These are phyloP conservation scores for Coprinellus micaceus DNA, from an alignment of 768 basidiomycete species.

Conservation along the genomic window DNA sequence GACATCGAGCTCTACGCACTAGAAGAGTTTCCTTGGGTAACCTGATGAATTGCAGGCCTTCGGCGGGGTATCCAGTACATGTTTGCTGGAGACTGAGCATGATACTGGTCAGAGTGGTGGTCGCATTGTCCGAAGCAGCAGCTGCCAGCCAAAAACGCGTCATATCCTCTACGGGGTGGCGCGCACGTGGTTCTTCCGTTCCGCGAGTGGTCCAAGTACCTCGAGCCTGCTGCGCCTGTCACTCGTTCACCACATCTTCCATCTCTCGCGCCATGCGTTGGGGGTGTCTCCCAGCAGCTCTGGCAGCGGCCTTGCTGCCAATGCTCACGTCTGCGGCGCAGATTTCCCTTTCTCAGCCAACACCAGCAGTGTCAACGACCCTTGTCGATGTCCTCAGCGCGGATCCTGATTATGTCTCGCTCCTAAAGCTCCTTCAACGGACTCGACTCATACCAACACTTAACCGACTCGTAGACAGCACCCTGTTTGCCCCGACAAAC, in stretches of 20 bases:
- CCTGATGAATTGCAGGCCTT: constrained; percentile 52
- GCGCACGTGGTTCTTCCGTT: constrained; percentile 1
- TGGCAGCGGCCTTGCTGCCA: constrained; percentile 28
- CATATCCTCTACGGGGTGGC: not conserved
- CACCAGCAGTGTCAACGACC: constrained; percentile 42
- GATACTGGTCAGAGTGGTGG: not conserved
- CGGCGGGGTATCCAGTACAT: constrained; percentile 48
- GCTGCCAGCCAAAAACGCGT: not conserved
- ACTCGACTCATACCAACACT: constrained; percentile 89
- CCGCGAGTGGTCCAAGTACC: too few species aligned
- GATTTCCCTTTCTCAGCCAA: constrained; percentile 20
- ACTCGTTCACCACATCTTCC: constrained; percentile 11
- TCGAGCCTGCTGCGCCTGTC: constrained; percentile 11
- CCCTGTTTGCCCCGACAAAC: constrained; percentile 95
- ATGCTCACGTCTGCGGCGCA: constrained; percentile 30
- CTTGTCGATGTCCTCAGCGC: constrained; percentile 74
- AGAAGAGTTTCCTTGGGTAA: constrained; percentile 55
- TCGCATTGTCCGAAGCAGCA: too few species aligned
- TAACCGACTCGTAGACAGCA: constrained; percentile 77
- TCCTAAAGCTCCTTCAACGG: constrained; percentile 75
- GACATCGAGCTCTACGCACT: constrained; percentile 35
- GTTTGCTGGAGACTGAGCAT: constrained; percentile 42
- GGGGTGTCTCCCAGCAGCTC: constrained; percentile 14
- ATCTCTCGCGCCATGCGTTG: constrained; percentile 6
- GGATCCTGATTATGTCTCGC: constrained; percentile 74